Base-by-base conservation (phyloP, 768 basidiomycete species). In the Leccinellum luteum region DNA sequence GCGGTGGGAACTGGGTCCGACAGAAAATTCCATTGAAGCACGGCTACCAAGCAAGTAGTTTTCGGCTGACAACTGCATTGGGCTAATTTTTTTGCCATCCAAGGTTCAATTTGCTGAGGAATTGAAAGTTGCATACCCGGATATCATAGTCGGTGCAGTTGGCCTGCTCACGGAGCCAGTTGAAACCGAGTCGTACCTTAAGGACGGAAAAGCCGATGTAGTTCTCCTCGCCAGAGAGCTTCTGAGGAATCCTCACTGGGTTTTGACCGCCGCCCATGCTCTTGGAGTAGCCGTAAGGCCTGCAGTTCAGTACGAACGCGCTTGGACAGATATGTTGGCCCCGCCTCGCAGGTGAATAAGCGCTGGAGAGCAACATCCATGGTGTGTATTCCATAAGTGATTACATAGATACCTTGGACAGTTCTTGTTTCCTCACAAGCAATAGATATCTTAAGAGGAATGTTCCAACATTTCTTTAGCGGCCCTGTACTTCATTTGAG, bases 401-500 rank as follows among this genome's bases (percentile, higher is more conserved):
- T 41, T 51, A 55, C 23, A 38, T 56, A 53, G 27, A 60, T 57
- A 53, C 49, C 50, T 52, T 44, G 23, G 15, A 30, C 14, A 25
- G 10, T 17, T 35, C 15, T 6, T 25, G 3, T 31, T 34, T 17
- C 45, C 49, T 50, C 15, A 7, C 12, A 14, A 8, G 19, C 21
- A 44, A 17, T 58, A 41, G 15, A 58, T 38, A 1, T 60, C 54
- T 55, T 70, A 66, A 51, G 47, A 23, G 21, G 52, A 30, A 6
- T n/a, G 56, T 47, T 77, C 84, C 63, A 92, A 71, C 70, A 85
- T 73, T 53, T 82, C 74, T 31, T 87, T 80, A 2, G 87, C 94
- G 66, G 95, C 92, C 58, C 79, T 74, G 70, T 98, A 98, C 73
- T 92, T 82, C 57, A 80, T 72, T 67, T 76, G 82, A 6, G 95